A percentile compares a stretch with the other conserved stretches of the same genome.
Evolutionary conservation across 345 rosid genomes (phyloP).

Genomic region (Brassica incana): DNA sequence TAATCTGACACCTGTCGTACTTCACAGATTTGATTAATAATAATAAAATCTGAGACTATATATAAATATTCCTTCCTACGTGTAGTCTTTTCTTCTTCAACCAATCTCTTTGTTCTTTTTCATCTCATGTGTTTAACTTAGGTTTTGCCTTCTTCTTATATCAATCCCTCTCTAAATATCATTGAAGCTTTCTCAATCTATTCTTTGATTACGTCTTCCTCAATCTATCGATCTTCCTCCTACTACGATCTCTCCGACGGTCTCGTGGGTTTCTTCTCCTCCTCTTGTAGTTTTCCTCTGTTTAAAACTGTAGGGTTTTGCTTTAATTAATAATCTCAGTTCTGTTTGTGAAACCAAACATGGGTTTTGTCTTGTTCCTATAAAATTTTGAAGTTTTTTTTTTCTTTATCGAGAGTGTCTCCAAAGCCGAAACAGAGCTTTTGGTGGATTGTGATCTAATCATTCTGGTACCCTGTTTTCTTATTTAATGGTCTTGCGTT

Average conservation of each 20-base stretch:
- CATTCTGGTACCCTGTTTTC: neutral
- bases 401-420: neutral
- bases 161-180: neutral
- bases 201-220: neutral
- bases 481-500: neutral
- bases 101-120: slow-evolving; percentile 11
- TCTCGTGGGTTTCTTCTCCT: slow-evolving; percentile 11
- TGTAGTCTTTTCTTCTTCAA: neutral
- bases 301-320: neutral
- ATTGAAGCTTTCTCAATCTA: neutral
- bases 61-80: neutral
- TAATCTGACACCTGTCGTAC: neutral
- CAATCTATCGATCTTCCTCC: neutral
- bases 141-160: neutral
- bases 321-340: neutral
- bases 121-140: slow-evolving; percentile 6
- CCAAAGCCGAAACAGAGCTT: neutral
- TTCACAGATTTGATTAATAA: neutral
- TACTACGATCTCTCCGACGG: neutral
- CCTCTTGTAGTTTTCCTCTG: neutral
- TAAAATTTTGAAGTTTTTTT: neutral
- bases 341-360: neutral
- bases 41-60: neutral
- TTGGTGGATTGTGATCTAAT: neutral
- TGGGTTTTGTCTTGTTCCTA: neutral